These are phyloP conservation scores for Diddensiella santjacobensis DNA, from an alignment of 805 yeast species.

Conservation along the genomic window DNA sequence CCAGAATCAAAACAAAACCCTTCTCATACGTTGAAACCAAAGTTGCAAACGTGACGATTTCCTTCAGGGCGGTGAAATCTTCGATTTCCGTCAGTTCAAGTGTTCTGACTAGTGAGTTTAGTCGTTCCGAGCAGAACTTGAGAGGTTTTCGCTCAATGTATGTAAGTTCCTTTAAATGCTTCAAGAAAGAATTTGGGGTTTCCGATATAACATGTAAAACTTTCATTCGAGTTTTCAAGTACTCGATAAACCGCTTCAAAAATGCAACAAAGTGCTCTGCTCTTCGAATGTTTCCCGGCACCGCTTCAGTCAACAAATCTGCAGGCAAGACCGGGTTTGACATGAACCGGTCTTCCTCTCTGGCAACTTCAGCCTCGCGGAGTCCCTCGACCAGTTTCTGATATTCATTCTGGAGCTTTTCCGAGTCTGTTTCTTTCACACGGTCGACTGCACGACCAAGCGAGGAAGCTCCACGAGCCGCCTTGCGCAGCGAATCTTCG, in stretches of 20 bases:
- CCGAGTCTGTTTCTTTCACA: conserved; percentile 77
- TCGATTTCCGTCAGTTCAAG: conserved; percentile 84
- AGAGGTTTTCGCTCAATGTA: conserved; percentile 90
- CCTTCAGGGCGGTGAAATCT: conserved; percentile 88
- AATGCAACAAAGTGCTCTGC: conserved; percentile 97
- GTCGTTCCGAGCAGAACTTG: conserved; percentile 85
- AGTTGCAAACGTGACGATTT: conserved; percentile 95
- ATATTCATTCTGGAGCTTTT: conserved; percentile 83
- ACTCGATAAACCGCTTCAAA: conserved; percentile 87
- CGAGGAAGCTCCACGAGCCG: conserved; percentile 80
- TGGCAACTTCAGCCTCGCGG: conserved; percentile 68
- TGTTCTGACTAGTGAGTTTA: conserved; percentile 83
- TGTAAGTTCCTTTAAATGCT: conserved; percentile 88
- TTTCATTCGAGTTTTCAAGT: conserved; percentile 94
- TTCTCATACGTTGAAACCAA: conserved; percentile 90
- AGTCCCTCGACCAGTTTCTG: conserved; percentile 87
- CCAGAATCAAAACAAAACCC: conserved; percentile 87
- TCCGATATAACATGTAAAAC: conserved; percentile 97
- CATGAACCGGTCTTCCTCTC: conserved; percentile 65
- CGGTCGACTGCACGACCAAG: conserved; percentile 79
- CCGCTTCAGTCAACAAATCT: conserved; percentile 85
- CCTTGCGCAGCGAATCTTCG: conserved; percentile 80
- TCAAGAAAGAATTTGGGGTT: conserved; percentile 88
- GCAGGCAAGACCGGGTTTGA: conserved; percentile 83
- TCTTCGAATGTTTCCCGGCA: conserved; percentile 94